Conservation (phyloP, 2,329 filamentous ascomycete species). For the Gaeumannomyces tritici region DNA sequence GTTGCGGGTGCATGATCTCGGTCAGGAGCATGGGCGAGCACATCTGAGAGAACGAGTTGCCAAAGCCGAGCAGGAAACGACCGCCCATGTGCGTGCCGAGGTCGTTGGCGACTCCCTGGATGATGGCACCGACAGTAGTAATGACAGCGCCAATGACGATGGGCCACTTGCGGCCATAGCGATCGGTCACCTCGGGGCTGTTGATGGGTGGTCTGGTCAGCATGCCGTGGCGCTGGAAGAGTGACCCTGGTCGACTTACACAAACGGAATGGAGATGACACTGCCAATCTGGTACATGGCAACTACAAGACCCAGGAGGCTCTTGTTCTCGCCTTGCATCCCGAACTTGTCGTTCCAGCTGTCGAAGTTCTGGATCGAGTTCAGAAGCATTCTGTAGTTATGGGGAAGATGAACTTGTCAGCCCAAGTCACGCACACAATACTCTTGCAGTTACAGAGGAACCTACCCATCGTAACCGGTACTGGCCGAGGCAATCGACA, state of each 20-base stretch:
- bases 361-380: constrained; percentile 31
- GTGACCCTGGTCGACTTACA: constrained; percentile 22
- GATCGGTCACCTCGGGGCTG: not conserved
- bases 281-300: constrained; percentile 52
- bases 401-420: constrained; percentile 3
- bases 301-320: constrained; percentile 38
- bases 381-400: constrained; percentile 29
- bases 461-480: constrained; percentile 46
- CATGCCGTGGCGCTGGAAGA: not conserved
- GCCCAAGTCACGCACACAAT: not conserved
- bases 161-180: not conserved
- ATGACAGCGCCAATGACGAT: not conserved
- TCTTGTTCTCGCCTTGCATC: constrained; percentile 7
- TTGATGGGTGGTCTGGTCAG: not conserved
- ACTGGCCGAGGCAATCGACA: constrained; percentile 45
- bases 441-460: not conserved
- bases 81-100: constrained; percentile 14
- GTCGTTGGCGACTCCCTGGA: constrained; percentile 38
- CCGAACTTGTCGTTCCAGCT: constrained; percentile 38
- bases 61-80: constrained; percentile 14
- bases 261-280: constrained; percentile 44
- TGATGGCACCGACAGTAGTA: constrained; percentile 39
- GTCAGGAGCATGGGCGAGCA: constrained; percentile 10
- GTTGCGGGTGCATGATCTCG: constrained; percentile 8
- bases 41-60: constrained; percentile 12